Evolutionary conservation across 2,329 filamentous ascomycete species (phyloP).

Genomic region (Talaromyces sp.): DNA sequence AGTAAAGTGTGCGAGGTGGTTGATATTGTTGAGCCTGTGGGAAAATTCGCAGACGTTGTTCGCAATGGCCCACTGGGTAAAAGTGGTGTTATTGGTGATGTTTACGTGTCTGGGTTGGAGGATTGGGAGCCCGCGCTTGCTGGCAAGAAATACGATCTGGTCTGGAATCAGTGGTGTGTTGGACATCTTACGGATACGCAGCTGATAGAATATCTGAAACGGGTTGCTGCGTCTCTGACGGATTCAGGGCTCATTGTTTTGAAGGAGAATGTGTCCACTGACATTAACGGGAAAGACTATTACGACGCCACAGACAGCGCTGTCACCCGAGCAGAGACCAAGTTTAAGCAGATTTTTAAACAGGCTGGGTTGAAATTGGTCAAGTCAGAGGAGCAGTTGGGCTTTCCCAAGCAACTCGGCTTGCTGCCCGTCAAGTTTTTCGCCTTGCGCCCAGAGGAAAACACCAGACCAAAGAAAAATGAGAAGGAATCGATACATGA

Average conservation of each 20-base stretch:
- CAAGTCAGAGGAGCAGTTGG: slow-evolving; percentile 66
- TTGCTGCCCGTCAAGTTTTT: slow-evolving; percentile 75
- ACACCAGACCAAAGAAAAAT: neutral
- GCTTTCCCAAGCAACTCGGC: slow-evolving; percentile 58
- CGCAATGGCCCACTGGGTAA: slow-evolving; percentile 30
- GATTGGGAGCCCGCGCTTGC: slow-evolving; percentile 53
- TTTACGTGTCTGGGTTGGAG: slow-evolving; percentile 72
- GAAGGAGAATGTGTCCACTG: slow-evolving; percentile 72
- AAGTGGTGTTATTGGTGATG: slow-evolving; percentile 51
- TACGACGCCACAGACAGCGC: slow-evolving; percentile 74
- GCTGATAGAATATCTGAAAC: slow-evolving; percentile 61
- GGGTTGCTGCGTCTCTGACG: slow-evolving; percentile 52
- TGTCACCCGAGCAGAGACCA: slow-evolving; percentile 71
- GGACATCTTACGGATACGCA: slow-evolving; percentile 75
- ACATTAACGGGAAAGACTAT: slow-evolving; percentile 54
- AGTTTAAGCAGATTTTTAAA: slow-evolving; percentile 66
- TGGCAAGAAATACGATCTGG: slow-evolving; percentile 62
- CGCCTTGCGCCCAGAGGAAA: slow-evolving; percentile 56
- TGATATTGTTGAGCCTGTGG: slow-evolving; percentile 80
- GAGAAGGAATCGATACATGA: neutral
- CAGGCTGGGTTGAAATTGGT: slow-evolving; percentile 65
- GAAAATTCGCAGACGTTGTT: slow-evolving; percentile 69
- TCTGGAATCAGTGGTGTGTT: slow-evolving; percentile 91
- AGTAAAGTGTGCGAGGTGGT: slow-evolving; percentile 64
- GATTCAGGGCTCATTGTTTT: slow-evolving; percentile 55